These are phyloP conservation scores for Margaritispora aquatica DNA, from an alignment of 495 filamentous ascomycete genomes.

Conservation along the genomic window DNA sequence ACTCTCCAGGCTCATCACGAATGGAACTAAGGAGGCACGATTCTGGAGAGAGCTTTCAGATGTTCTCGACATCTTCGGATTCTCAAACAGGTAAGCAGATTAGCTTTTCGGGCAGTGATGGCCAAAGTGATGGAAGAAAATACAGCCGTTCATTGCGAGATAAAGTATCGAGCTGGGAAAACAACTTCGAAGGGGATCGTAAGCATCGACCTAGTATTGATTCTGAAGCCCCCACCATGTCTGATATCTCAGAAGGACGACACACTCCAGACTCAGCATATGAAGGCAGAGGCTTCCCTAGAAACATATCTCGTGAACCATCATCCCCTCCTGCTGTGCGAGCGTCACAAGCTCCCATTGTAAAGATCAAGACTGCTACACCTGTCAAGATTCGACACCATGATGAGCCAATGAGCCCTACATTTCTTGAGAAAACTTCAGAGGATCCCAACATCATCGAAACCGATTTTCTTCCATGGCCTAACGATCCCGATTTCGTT, in stretches of 20 bases:
- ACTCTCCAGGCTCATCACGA: constrained; percentile 11
- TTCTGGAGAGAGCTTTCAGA: constrained; percentile 74
- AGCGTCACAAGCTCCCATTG: constrained; percentile 16
- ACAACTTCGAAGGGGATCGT: neutral
- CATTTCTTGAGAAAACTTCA: neutral
- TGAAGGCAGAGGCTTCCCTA: neutral
- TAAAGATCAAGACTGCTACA: neutral
- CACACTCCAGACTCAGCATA: neutral
- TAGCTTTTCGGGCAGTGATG: constrained; percentile 30
- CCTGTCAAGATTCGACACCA: neutral
- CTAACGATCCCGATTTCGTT: constrained; percentile 35
- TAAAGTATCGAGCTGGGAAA: constrained; percentile 20
- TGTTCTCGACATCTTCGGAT: constrained; percentile 74
- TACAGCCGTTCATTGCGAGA: constrained; percentile 11
- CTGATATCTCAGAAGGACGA: constrained; percentile 7
- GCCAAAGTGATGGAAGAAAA: constrained; percentile 3
- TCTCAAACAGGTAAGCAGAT: constrained; percentile 33
- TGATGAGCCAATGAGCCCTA: neutral
- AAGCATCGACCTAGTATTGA: constrained; percentile 15
- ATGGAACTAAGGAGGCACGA: constrained; percentile 50
- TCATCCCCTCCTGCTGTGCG: constrained; percentile 13
- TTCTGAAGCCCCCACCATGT: constrained; percentile 11
- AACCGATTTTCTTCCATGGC: constrained; percentile 43
- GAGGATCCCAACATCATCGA: constrained; percentile 34
- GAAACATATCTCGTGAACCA: neutral